These are phyloP conservation scores for Podospora sp. DNA, from an alignment of 495 filamentous ascomycete genomes.

Conservation along the genomic window DNA sequence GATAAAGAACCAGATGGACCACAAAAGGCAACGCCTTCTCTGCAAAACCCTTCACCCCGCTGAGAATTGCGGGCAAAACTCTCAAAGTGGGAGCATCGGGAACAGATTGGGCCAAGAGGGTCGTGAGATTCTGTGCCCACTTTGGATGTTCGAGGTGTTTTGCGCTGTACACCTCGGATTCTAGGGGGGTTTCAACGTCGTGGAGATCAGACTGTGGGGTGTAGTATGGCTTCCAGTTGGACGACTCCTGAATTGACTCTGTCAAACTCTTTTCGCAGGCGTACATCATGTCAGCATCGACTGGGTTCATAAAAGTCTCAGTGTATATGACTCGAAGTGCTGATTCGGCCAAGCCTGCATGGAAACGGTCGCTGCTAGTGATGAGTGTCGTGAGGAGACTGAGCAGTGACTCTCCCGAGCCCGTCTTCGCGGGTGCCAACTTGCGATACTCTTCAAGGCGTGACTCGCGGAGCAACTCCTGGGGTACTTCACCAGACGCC, in stretches of 20 bases:
- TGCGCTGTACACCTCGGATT: constrained; percentile 36
- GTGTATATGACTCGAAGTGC: constrained; percentile 72
- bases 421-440: constrained; percentile 38
- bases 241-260: constrained; percentile 46
- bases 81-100: constrained; percentile 66
- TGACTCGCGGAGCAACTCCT: constrained; percentile 60
- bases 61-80: constrained; percentile 63
- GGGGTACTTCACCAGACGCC: constrained; percentile 65
- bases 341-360: constrained; percentile 75
- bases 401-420: constrained; percentile 58
- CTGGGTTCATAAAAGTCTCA: constrained; percentile 46
- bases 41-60: constrained; percentile 65
- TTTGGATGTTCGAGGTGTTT: constrained; percentile 39
- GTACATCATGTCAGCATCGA: constrained; percentile 47
- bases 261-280: constrained; percentile 51
- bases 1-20: constrained; percentile 73
- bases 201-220: constrained; percentile 49
- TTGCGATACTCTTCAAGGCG: constrained; percentile 53
- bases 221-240: constrained; percentile 52
- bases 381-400: constrained; percentile 68
- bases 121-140: constrained; percentile 68
- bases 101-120: constrained; percentile 62
- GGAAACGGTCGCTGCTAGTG: constrained; percentile 59
- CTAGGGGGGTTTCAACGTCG: constrained; percentile 22
- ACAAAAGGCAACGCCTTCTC: constrained; percentile 75